Evolutionary conservation across 2,329 filamentous ascomycete genomes (phyloP).

Genomic region (Pseudogymnoascus sp.): DNA sequence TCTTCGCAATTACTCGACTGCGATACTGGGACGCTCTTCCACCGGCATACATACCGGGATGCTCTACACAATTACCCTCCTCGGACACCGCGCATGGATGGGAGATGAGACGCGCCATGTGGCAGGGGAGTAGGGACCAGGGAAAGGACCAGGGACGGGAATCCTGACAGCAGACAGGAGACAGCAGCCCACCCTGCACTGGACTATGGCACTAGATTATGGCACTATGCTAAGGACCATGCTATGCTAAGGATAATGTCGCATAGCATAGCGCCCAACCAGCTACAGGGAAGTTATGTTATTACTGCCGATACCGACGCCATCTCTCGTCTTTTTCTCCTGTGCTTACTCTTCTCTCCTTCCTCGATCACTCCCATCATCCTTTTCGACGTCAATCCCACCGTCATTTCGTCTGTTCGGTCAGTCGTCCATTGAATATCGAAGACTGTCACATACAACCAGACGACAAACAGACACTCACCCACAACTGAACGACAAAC

Average conservation of each 20-base stretch:
- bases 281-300: not conserved
- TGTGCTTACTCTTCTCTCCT: not conserved
- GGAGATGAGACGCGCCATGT: slow-evolving; percentile 6
- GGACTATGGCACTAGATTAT: not conserved
- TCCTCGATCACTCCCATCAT: not conserved
- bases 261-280: not conserved
- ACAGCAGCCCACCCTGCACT: no score
- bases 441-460: not conserved
- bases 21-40: not conserved
- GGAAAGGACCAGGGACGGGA: not conserved
- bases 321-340: not conserved
- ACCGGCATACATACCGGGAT: not conserved
- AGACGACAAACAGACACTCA: not conserved
- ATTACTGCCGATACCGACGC: not conserved
- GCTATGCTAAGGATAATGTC: not conserved
- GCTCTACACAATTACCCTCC: not conserved
- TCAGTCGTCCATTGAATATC: not conserved
- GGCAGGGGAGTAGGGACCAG: slow-evolving; percentile 2
- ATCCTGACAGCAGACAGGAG: no score
- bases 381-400: not conserved
- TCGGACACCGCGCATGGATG: not conserved
- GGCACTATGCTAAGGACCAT: no score
- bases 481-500: not conserved
- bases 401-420: not conserved
- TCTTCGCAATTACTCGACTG: not conserved